Base-by-base conservation (phyloP, 2,329 filamentous ascomycete species). In the Xylariales sp. region DNA sequence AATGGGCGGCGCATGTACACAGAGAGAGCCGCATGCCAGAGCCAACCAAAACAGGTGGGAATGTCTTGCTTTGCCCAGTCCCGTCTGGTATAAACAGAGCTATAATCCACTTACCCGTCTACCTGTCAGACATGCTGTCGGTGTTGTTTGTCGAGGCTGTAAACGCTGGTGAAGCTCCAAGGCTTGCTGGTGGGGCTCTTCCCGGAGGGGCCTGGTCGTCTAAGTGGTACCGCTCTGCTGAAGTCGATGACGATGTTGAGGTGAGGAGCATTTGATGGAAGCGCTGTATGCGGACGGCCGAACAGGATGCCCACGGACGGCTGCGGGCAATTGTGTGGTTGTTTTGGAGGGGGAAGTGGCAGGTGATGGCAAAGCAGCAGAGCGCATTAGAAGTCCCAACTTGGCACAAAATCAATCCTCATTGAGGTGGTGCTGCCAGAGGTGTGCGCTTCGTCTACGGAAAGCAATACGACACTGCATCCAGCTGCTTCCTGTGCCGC, bases 1-100 rank as follows among this genome's bases (percentile, higher is more conserved):
- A 42, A 46, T 41, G 40, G 48, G 45, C 31, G 43, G 40, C 37
- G 40, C 40, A 40, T 36, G 25, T n/a, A n/a, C n/a, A n/a, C n/a
- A n/a, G 13, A 37, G 14, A 23, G 29, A 33, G 31, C 18, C 44
- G 38, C 44, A 47, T 49, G 36, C 42, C 41, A 48, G 18, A 40
- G 38, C 38, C 6, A 13, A 12, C 31, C 10, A 13, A 32, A 17
- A 23, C 15, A 15, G 15, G 21, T 11, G 19, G n/a, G 19, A 23
- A 12, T 15, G 21, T 14, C 5, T 20, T 35, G 20, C 17, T 5
- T 19, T 20, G 34, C 17, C n/a, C n/a, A n/a, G n/a, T n/a, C n/a
- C n/a, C n/a, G n/a, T n/a, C n/a, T n/a, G n/a, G 28, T 29, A 25
- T 34, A 16, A 10, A 32, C 21, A 18, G 17, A n/a, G 16, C 29